Base-by-base conservation (phyloP, 805 yeast species). In the Teunomyces lycoperdinae region DNA sequence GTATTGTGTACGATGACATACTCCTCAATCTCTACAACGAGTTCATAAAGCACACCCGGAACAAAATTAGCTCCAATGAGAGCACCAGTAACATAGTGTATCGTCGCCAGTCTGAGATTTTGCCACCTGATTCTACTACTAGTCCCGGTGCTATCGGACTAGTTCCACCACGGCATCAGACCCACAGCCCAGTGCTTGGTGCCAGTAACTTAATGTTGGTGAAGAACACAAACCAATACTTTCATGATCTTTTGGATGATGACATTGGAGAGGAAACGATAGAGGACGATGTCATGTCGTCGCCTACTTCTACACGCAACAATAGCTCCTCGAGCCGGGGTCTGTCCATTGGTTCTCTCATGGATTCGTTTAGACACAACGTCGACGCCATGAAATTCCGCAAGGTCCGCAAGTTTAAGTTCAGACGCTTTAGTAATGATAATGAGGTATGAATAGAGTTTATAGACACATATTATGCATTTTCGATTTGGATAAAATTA, bases 1-100 rank as follows among this genome's bases (percentile, higher is more conserved):
- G 50, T 35, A 42, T 55, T 28, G 57, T 67, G 4, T 64, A 60
- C 47, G 74, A 52, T 50, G 71, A 33, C 57, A 67, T 28, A 47
- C 54, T 47, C 70, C 63, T 50, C 45, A 51, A 53, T 44, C 62
- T 64, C 42, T 70, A 63, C 51, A 57, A 62, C 50, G 74, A 68
- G 53, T 71, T 67, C 28, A 46, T 66, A 28, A 56, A 53, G 46
- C 43, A 48, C 44, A 55, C 57, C 20, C 53, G 58, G n/a, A 52
- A 48, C 42, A 26, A 33, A 28, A 48, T 47, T 26, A 20, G 32
- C 27, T 48, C 44, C 27, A 26, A 20, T 14, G 27, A 26, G 10
- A 28, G 20, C 33, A n/a, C 29, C 8, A 10, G 27, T 11, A 24
- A 26, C 16, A 36, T 48, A 26, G 35, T 44, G 13, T 46, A 45